Evolutionary conservation across 257 asterid species (phyloP), one percentile per base, ranked within the genome.

Genomic region (Cinchona pubescens): DNA sequence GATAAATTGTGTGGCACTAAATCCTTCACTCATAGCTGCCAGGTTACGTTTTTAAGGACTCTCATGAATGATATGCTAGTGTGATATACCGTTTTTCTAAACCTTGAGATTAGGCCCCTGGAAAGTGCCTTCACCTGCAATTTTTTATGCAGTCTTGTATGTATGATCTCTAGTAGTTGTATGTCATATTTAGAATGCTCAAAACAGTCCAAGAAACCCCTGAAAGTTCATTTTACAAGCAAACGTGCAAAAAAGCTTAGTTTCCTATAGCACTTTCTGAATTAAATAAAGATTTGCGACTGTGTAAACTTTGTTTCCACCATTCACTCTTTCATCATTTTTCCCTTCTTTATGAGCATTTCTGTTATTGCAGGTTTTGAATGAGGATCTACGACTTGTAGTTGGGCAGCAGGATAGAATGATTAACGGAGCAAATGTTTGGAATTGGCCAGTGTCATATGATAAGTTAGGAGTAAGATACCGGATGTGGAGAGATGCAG

Each of bases 381-480:
- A 90, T 65, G 97, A 92, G 85, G 97, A 92, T 82, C 84, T 92
- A 75, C 82, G 96, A 70, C 91, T 92, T 29, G 96, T 92, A 34
- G 62, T 92, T 37, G 97, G 97, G 25, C 97, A 90, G 72, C 96
- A 92, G 56, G 96, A 90, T 45, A 84, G 96, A 23, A 90, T 92
- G 96, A 65, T 82, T 27, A 89, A 85, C 0, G 97, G 96, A 34
- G 96, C 83, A 55, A 90, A 92, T n/a, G 87, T 90, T 45, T 90
- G 96, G 96, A 92, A 89, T 67, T 82, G 71, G 80, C 97, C 97
- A 0, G 96, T 92, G 19, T 80, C 95, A 3, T 90, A 92, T 27
- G 97, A 92, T 84, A 90, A 92, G 84, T 83, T 92, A 49, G 96
- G 97, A 74, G 96, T 92, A 40, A 87, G 97, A 82, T 92, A 90